Evolutionary conservation across 495 filamentous ascomycete genomes (phyloP).

Genomic region (Neurospora sublineolata): DNA sequence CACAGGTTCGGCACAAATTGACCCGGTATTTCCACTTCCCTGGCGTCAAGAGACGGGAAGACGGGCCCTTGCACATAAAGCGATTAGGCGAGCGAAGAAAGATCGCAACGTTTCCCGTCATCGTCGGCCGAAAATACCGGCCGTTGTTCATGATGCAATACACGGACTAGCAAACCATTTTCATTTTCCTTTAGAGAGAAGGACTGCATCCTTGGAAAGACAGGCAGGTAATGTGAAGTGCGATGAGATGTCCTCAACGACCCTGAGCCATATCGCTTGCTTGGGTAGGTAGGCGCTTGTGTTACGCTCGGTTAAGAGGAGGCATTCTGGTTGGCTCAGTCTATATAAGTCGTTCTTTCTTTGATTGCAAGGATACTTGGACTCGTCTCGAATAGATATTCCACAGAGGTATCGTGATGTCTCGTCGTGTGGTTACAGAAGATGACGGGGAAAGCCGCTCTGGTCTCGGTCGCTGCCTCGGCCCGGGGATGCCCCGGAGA

Average conservation of each 20-base stretch:
- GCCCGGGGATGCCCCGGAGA: background rate
- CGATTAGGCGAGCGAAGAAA: background rate
- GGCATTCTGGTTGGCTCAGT: background rate
- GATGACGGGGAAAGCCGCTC: background rate
- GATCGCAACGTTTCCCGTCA: background rate
- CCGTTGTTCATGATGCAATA: background rate
- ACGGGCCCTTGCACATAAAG: background rate
- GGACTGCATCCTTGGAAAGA: too few relatives aligned
- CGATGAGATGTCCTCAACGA: background rate
- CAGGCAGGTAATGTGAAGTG: background rate
- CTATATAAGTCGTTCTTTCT: background rate
- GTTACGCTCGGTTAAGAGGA: background rate
- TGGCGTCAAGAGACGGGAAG: background rate
- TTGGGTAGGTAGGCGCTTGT: background rate
- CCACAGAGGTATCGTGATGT: background rate
- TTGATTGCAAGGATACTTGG: background rate
- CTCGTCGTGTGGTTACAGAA: background rate
- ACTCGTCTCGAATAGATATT: background rate
- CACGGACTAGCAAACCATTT: background rate
- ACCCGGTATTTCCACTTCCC: background rate
- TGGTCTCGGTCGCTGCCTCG: background rate
- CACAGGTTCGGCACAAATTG: background rate
- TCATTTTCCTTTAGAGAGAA: background rate
- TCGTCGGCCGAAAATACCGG: background rate
- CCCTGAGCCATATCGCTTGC: background rate